Percentiles rank a stretch among this genome's conserved stretches.
These are phyloP conservation scores for Yamadazyma olivae DNA, from an alignment of 805 yeast species.

Conservation along the genomic window DNA sequence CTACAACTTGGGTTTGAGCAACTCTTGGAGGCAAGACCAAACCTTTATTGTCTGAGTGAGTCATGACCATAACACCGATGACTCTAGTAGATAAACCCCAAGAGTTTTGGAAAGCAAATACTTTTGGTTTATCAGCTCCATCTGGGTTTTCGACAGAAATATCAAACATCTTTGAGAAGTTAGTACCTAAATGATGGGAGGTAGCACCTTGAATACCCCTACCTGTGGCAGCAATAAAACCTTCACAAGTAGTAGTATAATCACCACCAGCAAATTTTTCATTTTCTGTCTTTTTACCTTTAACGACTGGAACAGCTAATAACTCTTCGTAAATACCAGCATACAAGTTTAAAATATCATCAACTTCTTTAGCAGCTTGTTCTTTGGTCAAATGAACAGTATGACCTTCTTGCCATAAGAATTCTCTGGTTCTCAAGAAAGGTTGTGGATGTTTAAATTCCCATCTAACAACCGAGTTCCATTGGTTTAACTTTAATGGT, in stretches of 20 bases:
- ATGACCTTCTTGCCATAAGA: constrained; percentile 99
- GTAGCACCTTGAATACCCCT: constrained; percentile 99
- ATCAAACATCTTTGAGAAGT: constrained; percentile 98
- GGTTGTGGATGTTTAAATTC: constrained; percentile 99
- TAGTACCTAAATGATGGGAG: constrained; percentile 95
- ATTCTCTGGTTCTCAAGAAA: constrained; percentile 96
- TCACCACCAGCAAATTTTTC: constrained; percentile 98
- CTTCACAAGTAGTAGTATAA: constrained; percentile 94
- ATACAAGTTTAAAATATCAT: constrained; percentile 82
- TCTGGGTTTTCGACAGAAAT: constrained; percentile 94
- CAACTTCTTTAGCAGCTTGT: constrained; percentile 81
- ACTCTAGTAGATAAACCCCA: constrained; percentile 99
- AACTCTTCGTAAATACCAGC: constrained; percentile 83
- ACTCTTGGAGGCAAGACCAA: constrained; percentile 97
- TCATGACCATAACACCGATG: constrained; percentile 99
- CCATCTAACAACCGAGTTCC: constrained; percentile 99
- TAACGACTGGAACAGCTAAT: constrained; percentile 95
- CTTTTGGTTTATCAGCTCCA: constrained; percentile 81
- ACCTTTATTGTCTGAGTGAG: constrained; percentile 98
- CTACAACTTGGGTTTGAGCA: constrained; percentile 86
- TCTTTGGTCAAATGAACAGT: constrained; percentile 88
- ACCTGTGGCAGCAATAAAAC: constrained; percentile 96
- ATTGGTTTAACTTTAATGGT: constrained; percentile 94
- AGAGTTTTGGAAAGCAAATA: constrained; percentile 92
- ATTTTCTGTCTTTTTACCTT: constrained; percentile 94